Percentiles rank a stretch among this genome's conserved stretches.
phyloP scores from a whole-genome alignment of 257 asterid genomes.

The Nicotiana knightiana region DNA sequence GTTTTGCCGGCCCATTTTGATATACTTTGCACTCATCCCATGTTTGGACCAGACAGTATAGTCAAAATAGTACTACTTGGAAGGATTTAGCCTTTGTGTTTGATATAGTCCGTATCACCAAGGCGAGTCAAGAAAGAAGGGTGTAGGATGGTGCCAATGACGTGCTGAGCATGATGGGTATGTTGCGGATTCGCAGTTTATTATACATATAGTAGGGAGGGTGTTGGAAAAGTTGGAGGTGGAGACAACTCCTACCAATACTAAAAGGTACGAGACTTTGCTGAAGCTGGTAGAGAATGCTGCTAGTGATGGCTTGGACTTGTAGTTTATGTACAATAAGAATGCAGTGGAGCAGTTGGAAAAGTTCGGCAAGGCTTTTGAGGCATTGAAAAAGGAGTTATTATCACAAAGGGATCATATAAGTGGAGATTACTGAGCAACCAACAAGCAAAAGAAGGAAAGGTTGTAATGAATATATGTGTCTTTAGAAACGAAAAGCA shows the following conservation, averaged over 20 bases:
- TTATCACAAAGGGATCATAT: slow-evolving; percentile 4
- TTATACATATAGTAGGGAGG: slow-evolving; percentile 42
- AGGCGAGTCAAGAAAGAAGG: too few relatives aligned
- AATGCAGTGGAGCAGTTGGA: slow-evolving; percentile 71
- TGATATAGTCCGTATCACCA: too few relatives aligned
- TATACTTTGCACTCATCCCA: too few relatives aligned
- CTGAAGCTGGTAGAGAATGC: slow-evolving; percentile 34
- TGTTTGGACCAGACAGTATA: too few relatives aligned
- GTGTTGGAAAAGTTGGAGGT: slow-evolving; percentile 56
- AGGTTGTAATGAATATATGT: too few relatives aligned
- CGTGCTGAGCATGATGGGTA: slow-evolving; percentile 38
- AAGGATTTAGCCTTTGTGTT: too few relatives aligned
- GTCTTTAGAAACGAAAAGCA: too few relatives aligned
- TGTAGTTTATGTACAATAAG: slow-evolving; percentile 69
- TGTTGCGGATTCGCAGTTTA: not conserved
- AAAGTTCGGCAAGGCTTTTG: slow-evolving; percentile 15
- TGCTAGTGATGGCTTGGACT: slow-evolving; percentile 60
- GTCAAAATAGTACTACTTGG: too few relatives aligned
- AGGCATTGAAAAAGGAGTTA: slow-evolving; percentile 45
- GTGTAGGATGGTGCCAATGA: too few relatives aligned
- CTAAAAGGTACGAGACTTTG: slow-evolving; percentile 55
- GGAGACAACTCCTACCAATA: slow-evolving; percentile 54
- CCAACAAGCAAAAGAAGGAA: too few relatives aligned
- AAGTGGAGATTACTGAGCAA: too few relatives aligned
- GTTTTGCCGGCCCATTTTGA: too few relatives aligned